Conservation (phyloP, 1,284 basidiomycete species). For the Erythrobasidium hasegawianum region DNA sequence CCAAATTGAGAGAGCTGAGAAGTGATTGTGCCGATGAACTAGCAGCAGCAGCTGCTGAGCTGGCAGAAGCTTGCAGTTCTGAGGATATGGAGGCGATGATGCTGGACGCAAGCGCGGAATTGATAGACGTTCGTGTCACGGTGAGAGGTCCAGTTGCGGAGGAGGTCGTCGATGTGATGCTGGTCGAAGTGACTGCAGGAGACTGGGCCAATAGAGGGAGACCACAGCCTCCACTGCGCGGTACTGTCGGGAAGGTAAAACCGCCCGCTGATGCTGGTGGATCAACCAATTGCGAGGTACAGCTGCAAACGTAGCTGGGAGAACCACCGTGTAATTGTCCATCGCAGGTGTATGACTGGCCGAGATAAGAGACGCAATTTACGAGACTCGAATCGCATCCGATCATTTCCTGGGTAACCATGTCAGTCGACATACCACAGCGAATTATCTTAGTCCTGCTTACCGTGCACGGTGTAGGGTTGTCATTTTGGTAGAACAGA, state of each 20-base stretch:
- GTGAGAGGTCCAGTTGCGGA: not conserved
- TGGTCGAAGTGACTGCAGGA: too few species aligned
- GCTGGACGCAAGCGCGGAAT: slow-evolving; percentile 13
- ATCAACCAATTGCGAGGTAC: not conserved
- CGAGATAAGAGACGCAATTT: slow-evolving; percentile 27
- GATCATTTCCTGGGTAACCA: slow-evolving; percentile 22
- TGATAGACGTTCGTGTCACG: not conserved
- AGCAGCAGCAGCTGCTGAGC: slow-evolving; percentile 20
- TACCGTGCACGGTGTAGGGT: slow-evolving; percentile 24
- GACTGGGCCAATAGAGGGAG: slow-evolving; percentile 1
- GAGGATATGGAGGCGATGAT: slow-evolving; percentile 22
- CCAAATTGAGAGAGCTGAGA: slow-evolving; percentile 13
- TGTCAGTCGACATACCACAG: too few species aligned
- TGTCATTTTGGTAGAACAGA: slow-evolving; percentile 7
- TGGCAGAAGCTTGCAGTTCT: slow-evolving; percentile 21
- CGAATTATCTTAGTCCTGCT: not conserved
- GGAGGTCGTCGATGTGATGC: not conserved
- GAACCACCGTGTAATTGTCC: slow-evolving; percentile 11
- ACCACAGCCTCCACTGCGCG: slow-evolving; percentile 23
- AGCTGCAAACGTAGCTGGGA: slow-evolving; percentile 23
- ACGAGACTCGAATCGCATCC: slow-evolving; percentile 20
- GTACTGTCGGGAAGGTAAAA: slow-evolving; percentile 21
- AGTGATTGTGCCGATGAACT: slow-evolving; percentile 25
- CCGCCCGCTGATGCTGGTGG: slow-evolving; percentile 12
- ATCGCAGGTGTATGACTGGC: slow-evolving; percentile 23